A percentile compares a stretch with the other conserved stretches of the same genome.
Conservation (phyloP, 768 basidiomycete genomes). For the Russula virescens region DNA sequence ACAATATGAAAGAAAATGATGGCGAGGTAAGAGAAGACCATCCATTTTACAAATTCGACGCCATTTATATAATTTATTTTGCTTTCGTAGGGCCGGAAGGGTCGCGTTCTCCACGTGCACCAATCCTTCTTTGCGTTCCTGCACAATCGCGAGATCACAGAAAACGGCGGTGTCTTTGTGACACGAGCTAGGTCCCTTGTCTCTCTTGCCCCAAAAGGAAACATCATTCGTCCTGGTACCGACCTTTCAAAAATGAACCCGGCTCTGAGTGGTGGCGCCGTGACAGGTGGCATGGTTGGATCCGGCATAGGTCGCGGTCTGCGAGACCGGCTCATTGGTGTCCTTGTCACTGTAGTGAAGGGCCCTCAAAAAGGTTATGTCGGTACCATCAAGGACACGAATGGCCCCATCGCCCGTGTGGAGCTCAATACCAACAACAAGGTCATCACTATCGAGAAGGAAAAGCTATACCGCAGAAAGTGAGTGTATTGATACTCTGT, state of each 20-base stretch:
- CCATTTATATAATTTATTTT: constrained; percentile 9
- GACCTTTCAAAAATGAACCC: constrained; percentile 95
- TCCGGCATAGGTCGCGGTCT: constrained; percentile 79
- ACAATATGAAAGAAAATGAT: constrained; percentile 89
- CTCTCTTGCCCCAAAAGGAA: constrained; percentile 84
- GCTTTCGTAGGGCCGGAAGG: constrained; percentile 67
- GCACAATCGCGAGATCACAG: constrained; percentile 82
- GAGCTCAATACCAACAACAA: constrained; percentile 89
- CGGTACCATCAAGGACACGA: constrained; percentile 93
- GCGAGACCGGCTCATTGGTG: constrained; percentile 77
- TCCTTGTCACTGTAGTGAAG: constrained; percentile 71
- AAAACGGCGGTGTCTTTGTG: constrained; percentile 94
- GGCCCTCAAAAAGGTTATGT: constrained; percentile 88
- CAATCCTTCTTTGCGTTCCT: constrained; percentile 93
- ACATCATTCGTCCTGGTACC: constrained; percentile 53
- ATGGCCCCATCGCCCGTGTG: constrained; percentile 79
- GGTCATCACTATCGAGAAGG: constrained; percentile 79
- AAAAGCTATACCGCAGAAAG: constrained; percentile 67
- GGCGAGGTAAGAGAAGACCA: constrained; percentile 57
- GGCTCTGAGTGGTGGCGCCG: constrained; percentile 50
- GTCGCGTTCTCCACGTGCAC: constrained; percentile 87
- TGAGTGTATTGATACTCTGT: constrained; percentile 36
- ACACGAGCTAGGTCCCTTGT: constrained; percentile 77
- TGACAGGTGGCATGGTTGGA: constrained; percentile 71
- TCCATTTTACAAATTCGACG: neutral